Evolutionary conservation across 2,329 filamentous ascomycete species (phyloP), one percentile per base, ranked within the genome.

Genomic region (Didymella exigua): DNA sequence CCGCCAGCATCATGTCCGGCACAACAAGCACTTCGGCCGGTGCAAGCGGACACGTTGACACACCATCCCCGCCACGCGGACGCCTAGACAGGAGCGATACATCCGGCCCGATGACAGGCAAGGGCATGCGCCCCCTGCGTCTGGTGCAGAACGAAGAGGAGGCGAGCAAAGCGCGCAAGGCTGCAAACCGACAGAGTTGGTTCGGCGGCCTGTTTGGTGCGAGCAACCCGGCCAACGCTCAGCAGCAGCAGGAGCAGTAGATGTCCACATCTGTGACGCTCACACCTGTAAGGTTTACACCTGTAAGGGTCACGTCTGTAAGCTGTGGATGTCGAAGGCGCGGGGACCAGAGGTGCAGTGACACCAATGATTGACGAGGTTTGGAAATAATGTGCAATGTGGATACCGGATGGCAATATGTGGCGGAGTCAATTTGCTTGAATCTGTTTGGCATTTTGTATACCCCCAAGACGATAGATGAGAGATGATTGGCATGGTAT

Each of bases 101-200:
- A 11, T 58, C 63, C 3, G 75, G 75, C 13, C 71, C 78, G 16
- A 81, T 82, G 77, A 77, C 78, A 21, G 80, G 80, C 34, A 79
- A 87, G 68, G 95, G 95, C 76, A 87, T 96, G 54, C 84, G 93
- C 30, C 93, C 93, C 6, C 79, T 99, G 61, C 84, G 93, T 14
- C 82, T 99, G 26, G 92, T 98, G 41, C 90, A 95, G 76, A 91
- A 96, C 53, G 77, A 78, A 18, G 73, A 75, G 21, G 70, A 73
- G 36, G 70, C 70, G 2, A 69, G 69, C 38, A 66, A 70, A 48
- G 75, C 74, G 7, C 68, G 72, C 49, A 80, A 79, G 55, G 72
- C 73, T 30, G 77, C 74, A 11, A 81, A 81, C 56, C 63, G 79
- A 18, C 71, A 66, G 10, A 79, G 75, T 54, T 81, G 79, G 79